These are phyloP conservation scores for Trichoderma atrobrunneum DNA, from an alignment of 2,329 filamentous ascomycete genomes.

Conservation along the genomic window DNA sequence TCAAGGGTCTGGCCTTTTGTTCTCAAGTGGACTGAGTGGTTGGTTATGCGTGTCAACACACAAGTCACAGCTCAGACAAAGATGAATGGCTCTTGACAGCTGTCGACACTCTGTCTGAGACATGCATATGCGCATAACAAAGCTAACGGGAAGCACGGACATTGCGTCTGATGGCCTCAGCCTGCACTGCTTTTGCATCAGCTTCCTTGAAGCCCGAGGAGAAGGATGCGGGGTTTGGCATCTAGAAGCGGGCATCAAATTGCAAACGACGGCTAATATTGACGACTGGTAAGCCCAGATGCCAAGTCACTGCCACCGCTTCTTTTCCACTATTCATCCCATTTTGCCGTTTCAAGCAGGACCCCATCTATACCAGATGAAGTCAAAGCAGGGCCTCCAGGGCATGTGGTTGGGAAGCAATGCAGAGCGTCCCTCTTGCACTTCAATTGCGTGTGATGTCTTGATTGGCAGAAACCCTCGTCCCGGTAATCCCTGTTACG, in stretches of 20 bases:
- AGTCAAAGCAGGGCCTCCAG: background rate
- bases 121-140: background rate
- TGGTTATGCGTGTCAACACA: constrained; percentile 6
- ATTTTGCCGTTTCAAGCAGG: background rate
- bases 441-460: constrained; percentile 9
- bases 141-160: background rate
- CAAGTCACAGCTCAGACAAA: background rate
- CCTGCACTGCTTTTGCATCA: constrained; percentile 12
- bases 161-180: constrained; percentile 9
- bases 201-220: background rate
- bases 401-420: constrained; percentile 13
- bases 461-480: constrained; percentile 15
- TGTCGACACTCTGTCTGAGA: background rate
- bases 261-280: background rate
- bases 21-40: background rate
- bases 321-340: background rate
- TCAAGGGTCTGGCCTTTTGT: background rate
- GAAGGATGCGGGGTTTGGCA: constrained; percentile 2
- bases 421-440: background rate
- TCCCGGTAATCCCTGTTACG: background rate
- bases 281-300: background rate
- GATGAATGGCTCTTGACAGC: background rate
- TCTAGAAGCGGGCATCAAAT: background rate
- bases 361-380: background rate
- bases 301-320: constrained; percentile 6